Percentiles rank a stretch among this genome's conserved stretches.
Evolutionary conservation across 805 yeast species (phyloP).

Genomic region (Middelhovenomyces tepae): DNA sequence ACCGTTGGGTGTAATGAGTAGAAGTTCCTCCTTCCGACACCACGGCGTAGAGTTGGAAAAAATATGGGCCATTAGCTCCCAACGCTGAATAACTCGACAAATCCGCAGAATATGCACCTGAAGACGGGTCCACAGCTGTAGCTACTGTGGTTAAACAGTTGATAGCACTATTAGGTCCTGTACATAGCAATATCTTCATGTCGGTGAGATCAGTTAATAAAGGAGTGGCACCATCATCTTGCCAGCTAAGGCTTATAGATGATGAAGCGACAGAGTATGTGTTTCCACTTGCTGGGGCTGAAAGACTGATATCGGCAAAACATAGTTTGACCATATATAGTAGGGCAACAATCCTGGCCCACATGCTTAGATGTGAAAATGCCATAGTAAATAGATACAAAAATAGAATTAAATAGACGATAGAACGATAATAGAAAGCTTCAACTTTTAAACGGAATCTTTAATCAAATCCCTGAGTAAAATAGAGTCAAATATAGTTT

Average conservation of each 20-base stretch:
- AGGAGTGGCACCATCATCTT: conserved; percentile 45
- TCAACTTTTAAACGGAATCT: no score
- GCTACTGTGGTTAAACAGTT: conserved; percentile 30
- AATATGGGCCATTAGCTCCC: conserved; percentile 61
- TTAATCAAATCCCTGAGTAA: no score
- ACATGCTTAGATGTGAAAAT: no score
- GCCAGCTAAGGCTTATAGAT: conserved; percentile 42
- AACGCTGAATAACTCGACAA: conserved; percentile 35
- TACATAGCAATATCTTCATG: conserved; percentile 51
- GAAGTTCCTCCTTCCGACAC: conserved; percentile 38
- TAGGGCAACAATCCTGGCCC: no score
- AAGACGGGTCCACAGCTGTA: conserved; percentile 7
- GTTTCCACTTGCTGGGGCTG: conserved; percentile 35
- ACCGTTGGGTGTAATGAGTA: conserved; percentile 60
- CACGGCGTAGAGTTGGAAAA: conserved; percentile 55
- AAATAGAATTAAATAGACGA: no score
- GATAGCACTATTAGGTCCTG: conserved; percentile 53
- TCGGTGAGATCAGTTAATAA: conserved; percentile 34
- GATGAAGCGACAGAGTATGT: conserved; percentile 31
- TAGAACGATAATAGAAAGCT: no score
- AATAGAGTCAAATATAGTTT: no score
- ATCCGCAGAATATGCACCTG: conserved; percentile 28
- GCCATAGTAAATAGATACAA: no score
- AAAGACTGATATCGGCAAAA: conserved; percentile 43
- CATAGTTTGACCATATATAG: no score